Base-by-base conservation (phyloP, 1,139 yeast species). In the Sugiyamaella paludigena region DNA sequence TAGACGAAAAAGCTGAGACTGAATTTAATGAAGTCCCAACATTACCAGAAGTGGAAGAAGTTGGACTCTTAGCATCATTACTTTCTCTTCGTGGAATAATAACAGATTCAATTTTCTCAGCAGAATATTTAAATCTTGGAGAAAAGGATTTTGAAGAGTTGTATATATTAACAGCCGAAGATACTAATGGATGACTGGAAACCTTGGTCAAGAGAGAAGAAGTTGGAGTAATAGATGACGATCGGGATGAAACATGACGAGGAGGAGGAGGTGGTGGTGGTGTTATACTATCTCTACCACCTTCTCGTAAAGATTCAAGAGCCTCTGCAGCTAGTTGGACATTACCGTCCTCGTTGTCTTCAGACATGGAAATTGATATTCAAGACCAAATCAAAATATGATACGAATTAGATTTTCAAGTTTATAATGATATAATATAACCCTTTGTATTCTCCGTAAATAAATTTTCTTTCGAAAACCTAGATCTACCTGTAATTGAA, bases 71-170 rank as follows among this genome's bases (percentile, higher is more conserved):
- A 51, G 61, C 0, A 84, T 84, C 33, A 24, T 31, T 29, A 40
- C 40, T 29, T 5, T 48, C 37, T 28, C 28, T 34, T 27, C 43
- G 39, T 4, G 47, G 45, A 26, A 39, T 44, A 74, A 85, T 82
- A 1, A 83, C 84, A 50, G 77, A 74, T 62, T 83, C 87, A 30
- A 83, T 79, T 54, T 79, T 77, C 40, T 78, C 86, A 2, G 87
- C 87, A 34, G 86, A 84, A 61, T 80, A 81, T 60, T 78, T 79
- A 62, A 83, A 80, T 10, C 75, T 66, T 6, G 83, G 79, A 3
- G 81, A 78, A 52, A 75, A 76, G 49, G 75, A 76, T 58, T 80
- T 81, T 35, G 81, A 74, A 29, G 72, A 68, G 58, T 81, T 83
- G 63, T 81, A 81, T 48, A 78, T 82, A 52, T 73, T 75, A 34